Evolutionary conservation across 1,284 basidiomycete species (phyloP).

Genomic region (Moniliella sp.): DNA sequence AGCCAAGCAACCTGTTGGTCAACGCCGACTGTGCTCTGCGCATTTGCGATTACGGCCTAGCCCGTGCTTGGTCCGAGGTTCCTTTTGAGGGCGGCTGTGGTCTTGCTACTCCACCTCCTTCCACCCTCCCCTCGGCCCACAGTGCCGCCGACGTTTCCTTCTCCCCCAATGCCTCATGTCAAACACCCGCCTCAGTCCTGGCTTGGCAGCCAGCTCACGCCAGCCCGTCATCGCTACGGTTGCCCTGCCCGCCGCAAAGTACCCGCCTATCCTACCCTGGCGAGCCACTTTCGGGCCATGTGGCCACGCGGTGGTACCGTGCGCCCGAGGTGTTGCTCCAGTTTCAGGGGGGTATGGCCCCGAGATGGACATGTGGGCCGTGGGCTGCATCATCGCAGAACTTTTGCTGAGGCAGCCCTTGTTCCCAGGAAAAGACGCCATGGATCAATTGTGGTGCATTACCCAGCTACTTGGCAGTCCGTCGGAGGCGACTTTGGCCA

Average conservation of each 20-base stretch:
- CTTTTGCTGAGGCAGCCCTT: constrained; percentile 23
- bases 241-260: too few relatives aligned
- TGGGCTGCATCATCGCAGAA: constrained; percentile 32
- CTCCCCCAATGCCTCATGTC: too few relatives aligned
- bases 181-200: too few relatives aligned
- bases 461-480: constrained; percentile 27
- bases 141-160: too few relatives aligned
- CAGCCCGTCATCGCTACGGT: too few relatives aligned
- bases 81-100: too few relatives aligned
- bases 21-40: constrained; percentile 28
- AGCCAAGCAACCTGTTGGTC: constrained; percentile 32
- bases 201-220: too few relatives aligned
- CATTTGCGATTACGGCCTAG: constrained; percentile 30
- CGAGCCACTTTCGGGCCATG: constrained; percentile 29
- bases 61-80: constrained; percentile 16
- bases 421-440: constrained; percentile 30
- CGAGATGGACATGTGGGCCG: constrained; percentile 31
- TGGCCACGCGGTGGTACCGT: constrained; percentile 31
- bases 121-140: too few relatives aligned
- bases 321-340: constrained; percentile 32
- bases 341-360: constrained; percentile 27
- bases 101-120: too few relatives aligned
- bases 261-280: constrained; percentile 28
- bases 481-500: constrained; percentile 12
- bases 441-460: constrained; percentile 30